Conservation (phyloP, 257 asterid genomes). For the Vinca minor region DNA sequence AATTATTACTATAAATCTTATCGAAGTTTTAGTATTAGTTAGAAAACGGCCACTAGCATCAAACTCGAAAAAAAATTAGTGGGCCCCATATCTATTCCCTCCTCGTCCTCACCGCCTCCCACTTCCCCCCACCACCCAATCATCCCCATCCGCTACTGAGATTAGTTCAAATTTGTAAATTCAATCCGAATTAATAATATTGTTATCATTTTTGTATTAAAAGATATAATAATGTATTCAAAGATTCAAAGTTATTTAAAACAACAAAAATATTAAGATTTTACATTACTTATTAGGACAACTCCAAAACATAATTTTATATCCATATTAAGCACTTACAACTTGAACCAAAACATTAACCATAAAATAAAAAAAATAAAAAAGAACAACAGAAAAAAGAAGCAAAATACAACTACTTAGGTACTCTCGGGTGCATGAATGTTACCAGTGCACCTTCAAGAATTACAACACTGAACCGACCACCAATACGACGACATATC, state of each 20-base stretch:
- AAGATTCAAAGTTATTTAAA: too few relatives aligned
- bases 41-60: constrained; percentile 33
- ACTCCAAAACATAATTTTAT: constrained; percentile 22
- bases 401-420: background rate
- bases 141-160: background rate
- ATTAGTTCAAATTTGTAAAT: too few relatives aligned
- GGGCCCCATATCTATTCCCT: constrained; percentile 25
- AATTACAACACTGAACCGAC: constrained; percentile 11
- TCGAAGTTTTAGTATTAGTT: too few relatives aligned
- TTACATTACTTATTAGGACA: constrained; percentile 17
- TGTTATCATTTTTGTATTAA: too few relatives aligned
- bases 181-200: too few relatives aligned
- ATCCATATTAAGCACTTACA: constrained; percentile 13
- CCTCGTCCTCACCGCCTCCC: constrained; percentile 17
- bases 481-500: too few relatives aligned
- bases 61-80: constrained; percentile 24
- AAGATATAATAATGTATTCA: too few relatives aligned
- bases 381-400: too few relatives aligned
- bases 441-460: background rate
- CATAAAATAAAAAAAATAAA: too few relatives aligned
- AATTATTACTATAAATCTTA: too few relatives aligned
- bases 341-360: background rate
- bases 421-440: constrained; percentile 5
- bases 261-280: background rate
- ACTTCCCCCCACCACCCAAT: constrained; percentile 2